Base-by-base conservation (phyloP, 176 grass and related monocot genomes). In the Areca catechu region DNA sequence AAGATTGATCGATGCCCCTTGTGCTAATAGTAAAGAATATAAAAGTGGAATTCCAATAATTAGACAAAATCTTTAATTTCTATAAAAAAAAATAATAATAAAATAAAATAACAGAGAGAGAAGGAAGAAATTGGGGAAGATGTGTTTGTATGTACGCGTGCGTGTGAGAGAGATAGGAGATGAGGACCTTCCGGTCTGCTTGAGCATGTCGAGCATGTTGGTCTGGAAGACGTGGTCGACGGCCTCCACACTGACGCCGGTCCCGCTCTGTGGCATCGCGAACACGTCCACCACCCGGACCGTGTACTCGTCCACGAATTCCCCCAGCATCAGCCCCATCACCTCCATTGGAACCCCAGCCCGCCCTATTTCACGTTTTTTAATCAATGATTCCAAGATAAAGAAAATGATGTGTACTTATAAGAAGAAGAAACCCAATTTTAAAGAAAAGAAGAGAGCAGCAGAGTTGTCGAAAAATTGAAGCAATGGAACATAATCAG, bases 121-220 rank as follows among this genome's bases (percentile, higher is more conserved):
- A 43, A 14, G 34, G 34, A 43, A 43, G 2, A 43, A 43, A 43
- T 43, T 43, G 27, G 27, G 27, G 27, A 29, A 29, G 27, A 1
- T 5, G 27, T 5, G 27, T 28, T 4, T 5, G 27, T 5, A 5
- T 5, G 5, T 28, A 0, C 5, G 27, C 1, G 4, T 5, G 25
- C 5, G 25, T 28, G 25, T 5, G 27, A 28, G 27, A 28, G 27
- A 28, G 27, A 28, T 4, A 28, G 27, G 27, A 28, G 27, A 53
- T 5, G 17, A 3, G 54, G 34, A 98, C 93, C 93, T 92, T 50
- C 88, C 88, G 1, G 93, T 92, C 70, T 98, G 93, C 78, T 98
- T 98, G 76, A 98, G 93, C 94, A 98, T 98, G 51, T 98, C 94
- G 19, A 98, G 84, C 94, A 98, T 98, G 76, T 98, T 98, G 34